Percentiles rank a stretch among this genome's conserved stretches.
Evolutionary conservation across 2,329 filamentous ascomycete species (phyloP).

Genomic region (Monosporascus sp.): DNA sequence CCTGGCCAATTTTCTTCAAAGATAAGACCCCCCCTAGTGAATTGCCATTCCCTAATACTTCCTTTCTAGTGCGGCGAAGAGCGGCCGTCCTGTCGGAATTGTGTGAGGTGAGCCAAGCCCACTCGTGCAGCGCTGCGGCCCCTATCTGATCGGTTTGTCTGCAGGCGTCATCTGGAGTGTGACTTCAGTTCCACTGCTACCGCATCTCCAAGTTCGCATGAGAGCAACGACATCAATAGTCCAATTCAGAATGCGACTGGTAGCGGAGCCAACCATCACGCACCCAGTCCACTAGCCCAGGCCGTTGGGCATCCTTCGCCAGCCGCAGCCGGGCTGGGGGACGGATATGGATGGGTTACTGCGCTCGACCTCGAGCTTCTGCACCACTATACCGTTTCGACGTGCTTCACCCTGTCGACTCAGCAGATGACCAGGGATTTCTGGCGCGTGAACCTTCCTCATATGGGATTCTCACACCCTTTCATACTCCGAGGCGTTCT

Average conservation of each 20-base stretch:
- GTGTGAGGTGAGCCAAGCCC: constrained; percentile 13
- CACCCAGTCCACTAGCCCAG: no score
- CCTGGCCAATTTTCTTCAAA: no score
- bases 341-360: constrained; percentile 13
- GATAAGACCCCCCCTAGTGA: background rate
- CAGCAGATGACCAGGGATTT: constrained; percentile 37
- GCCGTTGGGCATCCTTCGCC: constrained; percentile 9
- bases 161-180: constrained; percentile 5
- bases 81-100: constrained; percentile 20
- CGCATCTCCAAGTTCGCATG: background rate
- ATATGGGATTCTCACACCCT: constrained; percentile 39
- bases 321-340: constrained; percentile 3
- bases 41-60: background rate
- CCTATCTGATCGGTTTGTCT: background rate
- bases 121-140: background rate
- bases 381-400: constrained; percentile 46
- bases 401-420: constrained; percentile 40
- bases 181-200: constrained; percentile 3
- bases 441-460: constrained; percentile 42
- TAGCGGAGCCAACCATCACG: no score
- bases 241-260: no score
- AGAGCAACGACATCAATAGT: background rate
- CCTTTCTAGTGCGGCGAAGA: constrained; percentile 19
- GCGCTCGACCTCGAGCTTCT: constrained; percentile 44
- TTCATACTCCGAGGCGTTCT: constrained; percentile 45